Base-by-base conservation (phyloP, 2,329 filamentous ascomycete species). In the Escovopsis sp. region DNA sequence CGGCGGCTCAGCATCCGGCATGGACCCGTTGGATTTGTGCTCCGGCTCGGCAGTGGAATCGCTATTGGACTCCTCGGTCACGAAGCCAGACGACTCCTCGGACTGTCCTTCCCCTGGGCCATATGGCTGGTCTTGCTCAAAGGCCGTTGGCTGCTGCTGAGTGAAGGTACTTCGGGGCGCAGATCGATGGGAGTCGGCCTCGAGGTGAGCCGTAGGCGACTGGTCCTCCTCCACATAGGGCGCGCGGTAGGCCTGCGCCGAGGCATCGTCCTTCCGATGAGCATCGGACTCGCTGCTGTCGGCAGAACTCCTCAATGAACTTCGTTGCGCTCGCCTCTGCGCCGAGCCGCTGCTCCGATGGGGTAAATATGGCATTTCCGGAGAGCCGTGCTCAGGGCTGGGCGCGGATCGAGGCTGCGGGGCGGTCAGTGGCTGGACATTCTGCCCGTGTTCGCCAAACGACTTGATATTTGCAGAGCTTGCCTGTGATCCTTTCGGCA, bases 251-350 rank as follows among this genome's bases (percentile, higher is more conserved):
- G 47, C 49, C 7, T 37, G 34, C 12, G n/a, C 36, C 8, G 19
- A 28, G 4, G 42, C 34, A 19, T 36, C n/a, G 7, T 32, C 11
- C 8, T 32, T 32, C 28, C 3, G 11, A 6, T 6, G 12, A 33
- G 33, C 38, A 41, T 34, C 26, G 12, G 41, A 44, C 11, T 9
- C 28, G 11, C 11, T 32, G 33, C 39, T 32, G 15, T 32, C 23
- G 36, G 26, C 40, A 26, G 42, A 26, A 12, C 45, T 43, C 12
- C 40, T 32, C 2, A 46, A 45, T 9, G 49, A 44, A 10, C 47
- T 48, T 23, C 58, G 47, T 36, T 59, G 50, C 18, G 52, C 54
- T 40, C 58, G 51, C 10, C 58, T 55, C 12, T 52, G 49, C 23
- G 52, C 49, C 26, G 58, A 55, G 26, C 55, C 52, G 28, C 47